These are phyloP conservation scores for Verticillium klebahnii DNA, from an alignment of 2,329 filamentous ascomycete genomes.

Conservation along the genomic window DNA sequence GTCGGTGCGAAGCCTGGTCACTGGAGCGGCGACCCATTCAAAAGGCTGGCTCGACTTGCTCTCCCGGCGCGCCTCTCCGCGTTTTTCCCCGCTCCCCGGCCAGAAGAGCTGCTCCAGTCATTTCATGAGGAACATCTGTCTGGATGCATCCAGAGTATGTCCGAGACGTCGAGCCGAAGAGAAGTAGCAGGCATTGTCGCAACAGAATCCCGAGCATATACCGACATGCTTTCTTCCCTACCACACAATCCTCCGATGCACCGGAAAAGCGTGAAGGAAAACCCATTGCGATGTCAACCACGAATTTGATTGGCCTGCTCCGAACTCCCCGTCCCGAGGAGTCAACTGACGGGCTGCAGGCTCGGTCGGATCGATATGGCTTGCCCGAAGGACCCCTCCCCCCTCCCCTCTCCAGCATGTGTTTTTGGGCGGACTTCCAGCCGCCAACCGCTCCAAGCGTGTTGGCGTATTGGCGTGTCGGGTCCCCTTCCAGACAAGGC, in stretches of 20 bases:
- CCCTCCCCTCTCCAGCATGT: background rate
- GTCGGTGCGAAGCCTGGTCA: background rate
- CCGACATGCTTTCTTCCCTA: slow-evolving; percentile 5
- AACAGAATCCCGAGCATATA: slow-evolving; percentile 9
- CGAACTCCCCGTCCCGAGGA: slow-evolving; percentile 4
- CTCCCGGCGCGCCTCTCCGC: background rate
- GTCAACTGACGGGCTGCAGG: slow-evolving; percentile 6
- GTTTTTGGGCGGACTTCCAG: background rate
- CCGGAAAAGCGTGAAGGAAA: background rate
- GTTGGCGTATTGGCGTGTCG: slow-evolving; percentile 3
- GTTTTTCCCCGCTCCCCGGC: background rate
- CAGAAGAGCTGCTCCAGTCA: background rate
- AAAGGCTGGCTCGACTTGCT: background rate
- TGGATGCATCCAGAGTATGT: background rate
- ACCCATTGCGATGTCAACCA: background rate
- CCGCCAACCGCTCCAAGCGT: background rate
- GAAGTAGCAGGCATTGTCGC: background rate
- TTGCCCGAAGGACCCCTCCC: background rate
- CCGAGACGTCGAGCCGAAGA: background rate
- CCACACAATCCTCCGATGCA: background rate
- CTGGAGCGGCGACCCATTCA: background rate
- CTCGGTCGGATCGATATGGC: background rate
- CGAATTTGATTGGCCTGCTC: slow-evolving; percentile 5
- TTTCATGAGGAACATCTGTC: background rate
- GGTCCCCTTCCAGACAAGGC: background rate